Conservation (phyloP, 176 grass and related monocot genomes). For the Oryza glumipatula region DNA sequence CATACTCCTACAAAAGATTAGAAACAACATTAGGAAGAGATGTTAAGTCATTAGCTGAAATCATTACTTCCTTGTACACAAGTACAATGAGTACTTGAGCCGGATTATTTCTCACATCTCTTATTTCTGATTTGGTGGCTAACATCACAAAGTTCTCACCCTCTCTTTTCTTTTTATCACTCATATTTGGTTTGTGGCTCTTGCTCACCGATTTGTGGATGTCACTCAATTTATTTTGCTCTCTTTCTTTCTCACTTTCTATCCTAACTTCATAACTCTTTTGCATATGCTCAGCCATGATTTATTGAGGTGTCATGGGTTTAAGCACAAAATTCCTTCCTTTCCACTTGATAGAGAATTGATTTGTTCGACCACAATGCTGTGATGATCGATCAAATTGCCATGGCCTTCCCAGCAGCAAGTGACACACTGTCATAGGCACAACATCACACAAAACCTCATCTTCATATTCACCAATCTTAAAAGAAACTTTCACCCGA, state of each 20-base stretch:
- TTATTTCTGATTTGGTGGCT: not conserved
- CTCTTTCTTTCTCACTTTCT: not conserved
- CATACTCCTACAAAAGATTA: not conserved
- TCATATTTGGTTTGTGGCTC: not conserved
- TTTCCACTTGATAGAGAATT: not conserved
- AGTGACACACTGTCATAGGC: not conserved
- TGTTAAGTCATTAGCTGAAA: no score
- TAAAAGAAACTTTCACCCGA: not conserved
- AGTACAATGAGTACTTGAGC: no score
- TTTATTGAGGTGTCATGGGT: not conserved
- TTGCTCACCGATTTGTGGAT: not conserved
- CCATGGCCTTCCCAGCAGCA: not conserved
- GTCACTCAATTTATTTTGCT: not conserved
- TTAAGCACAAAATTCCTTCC: not conserved
- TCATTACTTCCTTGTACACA: no score
- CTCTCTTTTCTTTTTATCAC: not conserved
- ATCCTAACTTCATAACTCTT: not conserved
- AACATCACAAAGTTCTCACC: not conserved
- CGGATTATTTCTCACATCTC: not conserved
- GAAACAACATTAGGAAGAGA: no score
- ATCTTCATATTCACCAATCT: slow-evolving; percentile 1
- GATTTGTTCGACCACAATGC: not conserved
- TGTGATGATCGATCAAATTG: not conserved
- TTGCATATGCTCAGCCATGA: not conserved
- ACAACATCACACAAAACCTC: not conserved